phyloP scores from a whole-genome alignment of 1,139 yeast genomes.

The Diutina rugosa region DNA sequence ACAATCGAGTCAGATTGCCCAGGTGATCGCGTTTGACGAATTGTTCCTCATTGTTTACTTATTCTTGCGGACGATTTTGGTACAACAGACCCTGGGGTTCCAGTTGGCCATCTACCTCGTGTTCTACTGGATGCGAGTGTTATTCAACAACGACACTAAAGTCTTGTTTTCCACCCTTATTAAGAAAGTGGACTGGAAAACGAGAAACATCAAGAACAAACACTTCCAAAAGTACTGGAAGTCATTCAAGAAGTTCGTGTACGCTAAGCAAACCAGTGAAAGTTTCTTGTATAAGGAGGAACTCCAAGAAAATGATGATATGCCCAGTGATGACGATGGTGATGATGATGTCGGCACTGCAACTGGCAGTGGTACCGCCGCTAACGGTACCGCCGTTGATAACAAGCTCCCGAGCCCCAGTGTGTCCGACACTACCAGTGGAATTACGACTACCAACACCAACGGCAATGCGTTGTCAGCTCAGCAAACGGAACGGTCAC shows the following conservation, averaged over 20 bases:
- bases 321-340: neutral
- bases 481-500: neutral
- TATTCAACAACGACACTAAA: conserved; percentile 38
- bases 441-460: neutral
- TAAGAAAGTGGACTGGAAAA: conserved; percentile 28
- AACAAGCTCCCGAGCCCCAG: neutral
- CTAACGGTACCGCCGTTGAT: neutral
- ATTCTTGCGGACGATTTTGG: conserved; percentile 42
- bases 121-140: conserved; percentile 60
- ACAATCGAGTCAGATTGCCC: conserved; percentile 26
- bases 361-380: neutral
- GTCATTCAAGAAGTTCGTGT: conserved; percentile 29
- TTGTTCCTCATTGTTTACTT: conserved; percentile 39
- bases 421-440: neutral
- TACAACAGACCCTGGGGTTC: conserved; percentile 58
- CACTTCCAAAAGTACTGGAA: conserved; percentile 33
- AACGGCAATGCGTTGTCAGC: neutral
- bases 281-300: neutral
- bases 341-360: neutral
- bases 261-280: neutral
- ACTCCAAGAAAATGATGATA: neutral
- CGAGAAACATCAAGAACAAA: conserved; percentile 29
- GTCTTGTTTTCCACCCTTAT: conserved; percentile 28
- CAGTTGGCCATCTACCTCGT: conserved; percentile 43
- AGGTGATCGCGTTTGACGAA: conserved; percentile 49